Evolutionary conservation across 495 filamentous ascomycete genomes (phyloP).

Genomic region (Podospora pseudoanserina): DNA sequence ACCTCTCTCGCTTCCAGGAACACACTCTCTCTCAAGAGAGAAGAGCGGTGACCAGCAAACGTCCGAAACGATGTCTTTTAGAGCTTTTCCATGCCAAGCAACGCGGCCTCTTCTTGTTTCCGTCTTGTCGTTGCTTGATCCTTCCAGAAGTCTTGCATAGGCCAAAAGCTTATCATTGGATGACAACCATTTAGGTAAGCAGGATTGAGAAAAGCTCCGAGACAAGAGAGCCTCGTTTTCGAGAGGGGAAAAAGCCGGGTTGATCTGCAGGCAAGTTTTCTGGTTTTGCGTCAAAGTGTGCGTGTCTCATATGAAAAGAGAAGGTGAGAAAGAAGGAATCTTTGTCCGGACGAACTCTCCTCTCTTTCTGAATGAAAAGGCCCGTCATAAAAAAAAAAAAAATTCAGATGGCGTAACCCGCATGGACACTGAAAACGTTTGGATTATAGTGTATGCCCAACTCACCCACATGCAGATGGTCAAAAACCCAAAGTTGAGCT

Average conservation of each 20-base stretch:
- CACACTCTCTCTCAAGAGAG: background rate
- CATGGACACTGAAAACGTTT: background rate
- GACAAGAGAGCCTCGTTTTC: background rate
- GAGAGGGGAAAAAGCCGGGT: no score
- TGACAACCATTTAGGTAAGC: background rate
- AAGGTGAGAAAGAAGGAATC: background rate
- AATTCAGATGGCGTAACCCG: background rate
- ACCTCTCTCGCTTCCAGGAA: background rate
- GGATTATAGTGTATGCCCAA: background rate
- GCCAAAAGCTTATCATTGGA: background rate
- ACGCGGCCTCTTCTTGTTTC: background rate
- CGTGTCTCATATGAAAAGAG: background rate
- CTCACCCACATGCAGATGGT: background rate
- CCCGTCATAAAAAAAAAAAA: background rate
- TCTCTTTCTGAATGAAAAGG: background rate
- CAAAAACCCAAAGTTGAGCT: background rate
- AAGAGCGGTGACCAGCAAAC: background rate
- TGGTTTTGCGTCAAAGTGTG: no score
- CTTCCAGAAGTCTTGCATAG: background rate
- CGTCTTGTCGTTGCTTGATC: background rate
- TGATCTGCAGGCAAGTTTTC: no score
- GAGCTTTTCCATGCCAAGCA: background rate
- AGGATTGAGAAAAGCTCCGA: background rate
- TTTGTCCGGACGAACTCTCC: background rate
- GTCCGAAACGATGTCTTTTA: background rate